Percentiles rank a stretch among this genome's conserved stretches.
phyloP scores from a whole-genome alignment of 106 monocot genomes.

The Platanthera zijinensis region DNA sequence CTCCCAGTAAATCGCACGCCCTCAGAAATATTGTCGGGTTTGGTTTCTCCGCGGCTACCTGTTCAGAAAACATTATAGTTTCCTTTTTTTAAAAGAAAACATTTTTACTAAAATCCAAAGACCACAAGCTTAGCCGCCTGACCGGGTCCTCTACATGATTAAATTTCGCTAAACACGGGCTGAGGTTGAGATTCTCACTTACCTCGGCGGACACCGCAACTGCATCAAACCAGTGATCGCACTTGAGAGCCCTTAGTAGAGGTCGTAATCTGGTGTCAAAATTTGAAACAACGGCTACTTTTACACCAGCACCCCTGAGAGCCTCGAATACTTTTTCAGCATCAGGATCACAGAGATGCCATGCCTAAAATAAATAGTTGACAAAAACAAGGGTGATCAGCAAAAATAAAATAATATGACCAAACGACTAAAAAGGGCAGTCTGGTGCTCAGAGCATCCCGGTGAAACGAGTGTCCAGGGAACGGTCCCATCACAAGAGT shows the following conservation, averaged over 20 bases:
- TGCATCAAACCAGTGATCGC: conserved; percentile 96
- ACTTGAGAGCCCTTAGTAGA: conserved; percentile 78
- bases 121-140: no score
- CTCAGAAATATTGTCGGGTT: conserved; percentile 95
- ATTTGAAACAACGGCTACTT: conserved; percentile 87
- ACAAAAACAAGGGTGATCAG: neutral
- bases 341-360: conserved; percentile 87
- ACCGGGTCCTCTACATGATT: no score
- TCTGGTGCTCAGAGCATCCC: no score
- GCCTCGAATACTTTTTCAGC: conserved; percentile 83
- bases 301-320: conserved; percentile 72
- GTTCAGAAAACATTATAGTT: neutral
- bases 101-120: no score
- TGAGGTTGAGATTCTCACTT: neutral
- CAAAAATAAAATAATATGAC: neutral
- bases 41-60: conserved; percentile 99
- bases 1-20: conserved; percentile 83
- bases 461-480: no score
- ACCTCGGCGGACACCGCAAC: conserved; percentile 97
- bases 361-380: conserved; percentile 44
- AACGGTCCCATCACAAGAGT: no score
- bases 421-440: neutral
- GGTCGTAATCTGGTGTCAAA: conserved; percentile 91
- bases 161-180: no score
- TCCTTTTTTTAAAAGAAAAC: neutral